A percentile compares a stretch with the other conserved stretches of the same genome.
phyloP scores from a whole-genome alignment of 768 basidiomycete genomes.

The Botryobasidium botryosum region DNA sequence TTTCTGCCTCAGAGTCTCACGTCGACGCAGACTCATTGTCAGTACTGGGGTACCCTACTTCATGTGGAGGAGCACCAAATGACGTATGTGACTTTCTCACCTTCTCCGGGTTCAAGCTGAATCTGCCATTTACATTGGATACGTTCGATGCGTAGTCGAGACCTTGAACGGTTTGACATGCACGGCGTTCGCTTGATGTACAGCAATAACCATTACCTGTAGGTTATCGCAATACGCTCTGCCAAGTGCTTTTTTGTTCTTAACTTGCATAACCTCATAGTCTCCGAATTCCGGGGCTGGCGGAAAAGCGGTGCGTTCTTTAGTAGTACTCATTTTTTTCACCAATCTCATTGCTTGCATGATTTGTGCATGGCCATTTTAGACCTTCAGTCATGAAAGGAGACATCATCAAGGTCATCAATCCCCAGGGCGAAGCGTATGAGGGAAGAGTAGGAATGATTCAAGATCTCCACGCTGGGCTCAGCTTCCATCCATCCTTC shows the following conservation, averaged over 20 bases:
- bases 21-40: slow-evolving; percentile 24
- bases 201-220: not conserved
- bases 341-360: too few species aligned
- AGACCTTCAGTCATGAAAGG: slow-evolving; percentile 5
- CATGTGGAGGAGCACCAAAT: slow-evolving; percentile 30
- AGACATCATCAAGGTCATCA: slow-evolving; percentile 1
- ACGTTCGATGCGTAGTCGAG: slow-evolving; percentile 16
- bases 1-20: slow-evolving; percentile 26
- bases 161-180: slow-evolving; percentile 24
- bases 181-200: slow-evolving; percentile 15
- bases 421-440: too few species aligned
- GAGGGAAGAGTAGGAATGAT: not conserved
- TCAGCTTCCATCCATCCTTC: not conserved
- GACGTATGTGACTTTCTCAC: too few species aligned
- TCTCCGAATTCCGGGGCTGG: slow-evolving; percentile 35
- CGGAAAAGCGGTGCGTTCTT: slow-evolving; percentile 42
- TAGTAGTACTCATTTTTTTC: too few species aligned
- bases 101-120: slow-evolving; percentile 24
- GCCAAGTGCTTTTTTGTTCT: not conserved
- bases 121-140: too few species aligned
- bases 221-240: not conserved
- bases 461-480: not conserved
- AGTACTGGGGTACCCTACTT: slow-evolving; percentile 30
- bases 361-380: too few species aligned
- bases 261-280: slow-evolving; percentile 19